Conservation (phyloP, 495 filamentous ascomycete genomes). For the Penicillium soppii region DNA sequence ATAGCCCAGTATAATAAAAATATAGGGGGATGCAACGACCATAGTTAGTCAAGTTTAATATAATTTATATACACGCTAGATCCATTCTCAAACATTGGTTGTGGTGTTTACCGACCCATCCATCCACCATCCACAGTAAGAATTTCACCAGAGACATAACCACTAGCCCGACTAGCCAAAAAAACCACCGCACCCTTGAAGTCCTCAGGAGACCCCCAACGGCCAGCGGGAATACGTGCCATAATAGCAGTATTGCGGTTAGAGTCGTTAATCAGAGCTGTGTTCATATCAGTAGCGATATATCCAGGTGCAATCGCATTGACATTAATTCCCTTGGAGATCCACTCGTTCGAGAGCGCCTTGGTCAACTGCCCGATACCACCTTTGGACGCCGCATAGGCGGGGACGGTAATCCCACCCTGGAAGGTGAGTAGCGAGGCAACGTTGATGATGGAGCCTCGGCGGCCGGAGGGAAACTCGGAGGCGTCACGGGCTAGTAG, state of each 20-base stretch:
- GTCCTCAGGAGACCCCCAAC: slow-evolving; percentile 87
- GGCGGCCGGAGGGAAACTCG: slow-evolving; percentile 50
- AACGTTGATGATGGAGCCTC: slow-evolving; percentile 83
- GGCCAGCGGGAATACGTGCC: slow-evolving; percentile 77
- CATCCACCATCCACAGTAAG: slow-evolving; percentile 88
- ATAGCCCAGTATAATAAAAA: too few species aligned
- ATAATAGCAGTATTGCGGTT: slow-evolving; percentile 69
- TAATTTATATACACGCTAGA: not conserved
- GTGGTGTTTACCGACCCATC: slow-evolving; percentile 75
- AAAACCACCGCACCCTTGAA: slow-evolving; percentile 84
- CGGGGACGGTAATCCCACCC: slow-evolving; percentile 86
- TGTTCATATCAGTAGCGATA: slow-evolving; percentile 91
- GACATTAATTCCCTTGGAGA: slow-evolving; percentile 70
- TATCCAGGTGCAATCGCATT: slow-evolving; percentile 82
- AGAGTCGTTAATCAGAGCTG: slow-evolving; percentile 71
- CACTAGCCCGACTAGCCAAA: slow-evolving; percentile 71
- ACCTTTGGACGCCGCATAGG: slow-evolving; percentile 87
- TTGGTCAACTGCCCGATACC: slow-evolving; percentile 87
- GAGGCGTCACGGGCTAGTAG: slow-evolving; percentile 63
- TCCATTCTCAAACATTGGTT: not conserved
- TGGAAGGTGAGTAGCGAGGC: slow-evolving; percentile 85
- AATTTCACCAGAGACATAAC: slow-evolving; percentile 79
- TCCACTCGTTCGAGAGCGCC: slow-evolving; percentile 85
- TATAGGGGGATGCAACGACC: not conserved
- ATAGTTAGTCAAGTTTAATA: not conserved